Evolutionary conservation across 345 rosid species (phyloP).

Genomic region (Pugionium cornutum): DNA sequence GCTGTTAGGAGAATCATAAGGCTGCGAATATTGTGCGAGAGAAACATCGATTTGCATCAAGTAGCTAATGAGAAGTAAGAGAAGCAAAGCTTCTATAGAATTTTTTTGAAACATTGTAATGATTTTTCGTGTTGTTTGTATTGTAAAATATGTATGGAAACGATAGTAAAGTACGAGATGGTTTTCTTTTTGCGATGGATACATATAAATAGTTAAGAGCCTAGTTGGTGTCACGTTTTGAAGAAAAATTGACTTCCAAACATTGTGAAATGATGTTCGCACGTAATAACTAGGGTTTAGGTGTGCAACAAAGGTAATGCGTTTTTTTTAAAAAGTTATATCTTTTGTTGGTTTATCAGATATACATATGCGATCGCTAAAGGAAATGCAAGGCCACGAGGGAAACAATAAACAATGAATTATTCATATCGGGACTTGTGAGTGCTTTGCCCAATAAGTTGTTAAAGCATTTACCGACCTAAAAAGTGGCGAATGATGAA

Average conservation of each 20-base stretch:
- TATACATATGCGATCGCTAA: background rate
- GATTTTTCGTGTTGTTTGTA: background rate
- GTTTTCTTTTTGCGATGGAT: conserved; percentile 1
- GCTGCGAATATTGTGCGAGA: conserved; percentile 19
- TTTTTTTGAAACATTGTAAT: conserved; percentile 22
- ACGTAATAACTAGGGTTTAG: conserved; percentile 30
- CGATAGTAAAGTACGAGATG: background rate
- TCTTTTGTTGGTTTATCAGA: background rate
- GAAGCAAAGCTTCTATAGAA: conserved; percentile 17
- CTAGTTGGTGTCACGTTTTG: conserved; percentile 40
- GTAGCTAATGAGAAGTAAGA: conserved; percentile 27
- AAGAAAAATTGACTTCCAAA: conserved; percentile 18
- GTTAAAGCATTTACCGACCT: conserved; percentile 15
- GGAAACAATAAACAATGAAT: background rate
- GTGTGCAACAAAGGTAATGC: conserved; percentile 22
- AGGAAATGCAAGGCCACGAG: background rate
- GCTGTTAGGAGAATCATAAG: conserved; percentile 49
- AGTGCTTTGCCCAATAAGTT: background rate
- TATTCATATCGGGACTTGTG: conserved; percentile 13
- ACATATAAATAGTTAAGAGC: conserved; percentile 22
- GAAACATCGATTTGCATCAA: conserved; percentile 28
- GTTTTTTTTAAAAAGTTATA: conserved; percentile 16
- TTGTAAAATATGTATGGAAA: conserved; percentile 11
- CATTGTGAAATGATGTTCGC: conserved; percentile 33
- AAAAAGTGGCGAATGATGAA: conserved; percentile 3